phyloP scores from a whole-genome alignment of 495 filamentous ascomycete species.

The Halenospora varia region DNA sequence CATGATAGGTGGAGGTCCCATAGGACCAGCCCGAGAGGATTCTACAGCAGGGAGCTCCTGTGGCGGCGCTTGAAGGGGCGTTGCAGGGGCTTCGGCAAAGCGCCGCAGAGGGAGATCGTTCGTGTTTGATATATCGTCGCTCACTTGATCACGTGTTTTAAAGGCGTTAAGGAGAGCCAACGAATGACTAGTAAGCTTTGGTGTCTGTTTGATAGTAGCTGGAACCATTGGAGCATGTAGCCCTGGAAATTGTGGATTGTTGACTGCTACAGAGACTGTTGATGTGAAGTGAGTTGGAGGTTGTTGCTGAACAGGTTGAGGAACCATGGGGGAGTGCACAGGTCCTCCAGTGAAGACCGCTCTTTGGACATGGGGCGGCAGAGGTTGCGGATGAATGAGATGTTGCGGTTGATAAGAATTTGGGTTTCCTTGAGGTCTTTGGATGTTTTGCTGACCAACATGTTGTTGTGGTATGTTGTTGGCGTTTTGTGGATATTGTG shows the following conservation, averaged over 20 bases:
- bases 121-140: neutral
- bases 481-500: slow-evolving; percentile 14
- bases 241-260: slow-evolving; percentile 38
- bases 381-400: slow-evolving; percentile 48
- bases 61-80: slow-evolving; percentile 8
- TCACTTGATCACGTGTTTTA: slow-evolving; percentile 35
- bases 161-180: slow-evolving; percentile 61
- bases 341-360: slow-evolving; percentile 27
- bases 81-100: slow-evolving; percentile 4
- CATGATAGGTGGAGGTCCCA: slow-evolving; percentile 6
- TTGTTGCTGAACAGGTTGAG: slow-evolving; percentile 41
- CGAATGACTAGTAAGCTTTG: slow-evolving; percentile 61
- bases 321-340: slow-evolving; percentile 23
- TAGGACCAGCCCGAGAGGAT: slow-evolving; percentile 10
- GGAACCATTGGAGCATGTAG: slow-evolving; percentile 50
- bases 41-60: slow-evolving; percentile 19
- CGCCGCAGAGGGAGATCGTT: slow-evolving; percentile 11
- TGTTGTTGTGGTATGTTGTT: no score
- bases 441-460: slow-evolving; percentile 22
- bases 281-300: slow-evolving; percentile 16
- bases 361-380: slow-evolving; percentile 30
- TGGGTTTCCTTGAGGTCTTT: slow-evolving; percentile 25
- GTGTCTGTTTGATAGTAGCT: slow-evolving; percentile 35
- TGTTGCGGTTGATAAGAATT: slow-evolving; percentile 33
- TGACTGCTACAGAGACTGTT: slow-evolving; percentile 1